Evolutionary conservation across 208 protist species (phyloP).

Genomic region (Spongospora subterranea): DNA sequence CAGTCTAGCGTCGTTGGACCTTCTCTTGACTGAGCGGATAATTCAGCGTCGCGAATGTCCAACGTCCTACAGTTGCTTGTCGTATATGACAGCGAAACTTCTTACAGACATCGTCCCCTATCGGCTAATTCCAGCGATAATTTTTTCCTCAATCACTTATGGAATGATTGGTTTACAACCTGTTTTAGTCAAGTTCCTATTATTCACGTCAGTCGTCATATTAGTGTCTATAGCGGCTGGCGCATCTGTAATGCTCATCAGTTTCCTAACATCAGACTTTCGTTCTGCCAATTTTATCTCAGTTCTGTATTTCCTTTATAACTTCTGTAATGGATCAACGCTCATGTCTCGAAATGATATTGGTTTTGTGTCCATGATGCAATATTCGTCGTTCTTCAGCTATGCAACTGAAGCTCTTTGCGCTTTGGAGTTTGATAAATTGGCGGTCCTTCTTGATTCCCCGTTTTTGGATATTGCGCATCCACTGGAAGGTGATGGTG

Average conservation of each 20-base stretch:
- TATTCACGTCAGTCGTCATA: neutral
- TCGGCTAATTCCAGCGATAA: neutral
- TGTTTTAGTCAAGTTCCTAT: neutral
- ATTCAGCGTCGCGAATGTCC: neutral
- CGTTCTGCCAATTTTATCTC: neutral
- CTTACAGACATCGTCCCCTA: neutral
- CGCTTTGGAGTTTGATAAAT: neutral
- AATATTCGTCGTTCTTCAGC: neutral
- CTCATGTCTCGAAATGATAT: neutral
- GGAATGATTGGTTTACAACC: neutral
- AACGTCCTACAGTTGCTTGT: neutral
- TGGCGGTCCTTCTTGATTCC: neutral
- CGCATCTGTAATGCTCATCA: neutral
- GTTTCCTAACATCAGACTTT: neutral
- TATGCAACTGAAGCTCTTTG: neutral
- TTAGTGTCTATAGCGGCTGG: neutral
- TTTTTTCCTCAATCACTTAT: neutral
- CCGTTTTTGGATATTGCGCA: neutral
- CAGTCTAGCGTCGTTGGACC: neutral
- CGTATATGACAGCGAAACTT: neutral
- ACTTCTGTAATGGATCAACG: neutral
- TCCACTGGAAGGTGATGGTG: too few species aligned
- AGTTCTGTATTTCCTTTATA: neutral
- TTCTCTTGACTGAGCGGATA: neutral
- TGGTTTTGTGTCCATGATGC: neutral